Percentiles rank a stretch among this genome's conserved stretches.
Conservation (phyloP, 345 rosid genomes). For the Dovyalis caffra region DNA sequence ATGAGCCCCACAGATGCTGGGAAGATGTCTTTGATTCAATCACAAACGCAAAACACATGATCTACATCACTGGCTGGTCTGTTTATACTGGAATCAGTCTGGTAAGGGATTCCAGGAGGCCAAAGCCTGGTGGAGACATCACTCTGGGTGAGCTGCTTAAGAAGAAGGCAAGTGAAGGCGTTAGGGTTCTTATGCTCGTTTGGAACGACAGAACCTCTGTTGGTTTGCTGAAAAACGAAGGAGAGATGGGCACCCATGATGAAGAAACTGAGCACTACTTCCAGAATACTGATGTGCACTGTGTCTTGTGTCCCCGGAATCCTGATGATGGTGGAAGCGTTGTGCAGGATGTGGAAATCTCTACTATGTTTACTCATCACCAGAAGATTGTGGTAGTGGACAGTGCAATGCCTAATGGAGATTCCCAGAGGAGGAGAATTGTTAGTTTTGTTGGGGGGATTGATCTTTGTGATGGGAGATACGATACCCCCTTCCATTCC, state of each 20-base stretch:
- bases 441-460: slow-evolving; percentile 96
- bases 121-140: slow-evolving; percentile 87
- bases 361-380: slow-evolving; percentile 99
- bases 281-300: slow-evolving; percentile 69
- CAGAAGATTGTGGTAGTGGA: slow-evolving; percentile 97
- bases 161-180: slow-evolving; percentile 92
- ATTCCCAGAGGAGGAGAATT: slow-evolving; percentile 62
- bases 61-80: slow-evolving; percentile 98
- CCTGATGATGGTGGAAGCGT: slow-evolving; percentile 98
- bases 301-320: slow-evolving; percentile 89
- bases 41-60: slow-evolving; percentile 76
- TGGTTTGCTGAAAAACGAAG: slow-evolving; percentile 77
- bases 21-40: slow-evolving; percentile 93
- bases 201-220: slow-evolving; percentile 99
- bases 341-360: slow-evolving; percentile 76
- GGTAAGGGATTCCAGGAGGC: slow-evolving; percentile 91
- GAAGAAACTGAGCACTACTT: slow-evolving; percentile 80
- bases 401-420: slow-evolving; percentile 64
- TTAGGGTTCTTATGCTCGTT: slow-evolving; percentile 81
- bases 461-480: slow-evolving; percentile 98
- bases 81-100: slow-evolving; percentile 85
- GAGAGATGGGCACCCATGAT: slow-evolving; percentile 96
- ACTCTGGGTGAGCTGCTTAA: slow-evolving; percentile 82
- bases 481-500: slow-evolving; percentile 88
- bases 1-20: slow-evolving; percentile 93